phyloP scores from a whole-genome alignment of 1,139 yeast species.

The Candida albicans region DNA sequence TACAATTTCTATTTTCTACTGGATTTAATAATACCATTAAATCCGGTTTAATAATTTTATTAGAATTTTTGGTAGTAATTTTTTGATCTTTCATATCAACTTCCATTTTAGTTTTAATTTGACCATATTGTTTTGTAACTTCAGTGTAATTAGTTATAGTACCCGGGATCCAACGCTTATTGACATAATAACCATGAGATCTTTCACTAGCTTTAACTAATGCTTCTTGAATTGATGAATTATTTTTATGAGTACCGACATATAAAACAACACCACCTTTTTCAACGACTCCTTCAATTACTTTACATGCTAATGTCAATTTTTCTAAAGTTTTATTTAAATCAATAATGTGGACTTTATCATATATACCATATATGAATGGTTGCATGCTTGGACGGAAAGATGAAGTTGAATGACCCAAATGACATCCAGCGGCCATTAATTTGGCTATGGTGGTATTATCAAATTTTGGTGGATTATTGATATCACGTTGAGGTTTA shows the following conservation, averaged over 20 bases:
- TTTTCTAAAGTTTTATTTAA: constrained; percentile 76
- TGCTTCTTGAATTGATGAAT: constrained; percentile 64
- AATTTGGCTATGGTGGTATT: constrained; percentile 67
- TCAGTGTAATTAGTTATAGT: constrained; percentile 83
- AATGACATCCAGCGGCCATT: constrained; percentile 90
- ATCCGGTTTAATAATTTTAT: constrained; percentile 74
- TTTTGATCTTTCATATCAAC: constrained; percentile 47
- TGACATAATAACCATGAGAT: constrained; percentile 76
- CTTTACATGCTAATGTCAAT: constrained; percentile 76
- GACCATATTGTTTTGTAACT: constrained; percentile 72
- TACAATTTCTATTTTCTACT: constrained; percentile 77
- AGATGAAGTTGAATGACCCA: constrained; percentile 82
- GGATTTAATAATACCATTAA: constrained; percentile 85
- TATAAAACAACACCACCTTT: constrained; percentile 83
- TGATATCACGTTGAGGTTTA: constrained; percentile 66
- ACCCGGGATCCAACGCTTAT: constrained; percentile 93
- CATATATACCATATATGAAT: constrained; percentile 81
- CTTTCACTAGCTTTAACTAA: constrained; percentile 80
- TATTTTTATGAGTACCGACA: constrained; percentile 75
- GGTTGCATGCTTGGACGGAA: constrained; percentile 90
- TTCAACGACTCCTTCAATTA: constrained; percentile 75
- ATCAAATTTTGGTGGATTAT: constrained; percentile 54
- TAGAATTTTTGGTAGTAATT: constrained; percentile 39
- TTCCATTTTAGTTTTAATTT: constrained; percentile 49
- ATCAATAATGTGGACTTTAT: constrained; percentile 87